These are phyloP conservation scores for Epichloe baconii DNA, from an alignment of 2,329 filamentous ascomycete genomes.

Conservation along the genomic window DNA sequence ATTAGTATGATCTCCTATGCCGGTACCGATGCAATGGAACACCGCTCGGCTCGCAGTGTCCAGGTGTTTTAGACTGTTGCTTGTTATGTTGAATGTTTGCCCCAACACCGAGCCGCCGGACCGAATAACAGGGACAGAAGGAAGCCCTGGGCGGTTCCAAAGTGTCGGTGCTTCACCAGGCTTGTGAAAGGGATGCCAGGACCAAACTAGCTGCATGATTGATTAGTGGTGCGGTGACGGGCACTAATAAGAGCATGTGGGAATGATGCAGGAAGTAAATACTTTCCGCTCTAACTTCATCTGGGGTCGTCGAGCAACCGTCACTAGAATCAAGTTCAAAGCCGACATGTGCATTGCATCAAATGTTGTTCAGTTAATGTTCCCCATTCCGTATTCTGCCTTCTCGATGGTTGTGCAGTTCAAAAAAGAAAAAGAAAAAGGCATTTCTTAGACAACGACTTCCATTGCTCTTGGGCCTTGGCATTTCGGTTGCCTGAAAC, in stretches of 20 bases:
- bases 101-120: neutral
- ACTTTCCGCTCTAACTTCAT: no score
- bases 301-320: no score
- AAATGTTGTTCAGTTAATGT: no score
- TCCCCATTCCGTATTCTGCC: no score
- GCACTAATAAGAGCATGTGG: slow-evolving; percentile 1
- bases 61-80: neutral
- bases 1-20: neutral
- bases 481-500: no score
- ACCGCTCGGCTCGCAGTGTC: neutral
- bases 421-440: no score
- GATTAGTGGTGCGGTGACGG: slow-evolving; percentile 2
- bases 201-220: neutral
- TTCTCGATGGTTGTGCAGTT: neutral
- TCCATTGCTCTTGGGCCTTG: no score
- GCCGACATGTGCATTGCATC: no score
- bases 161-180: neutral
- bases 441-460: no score
- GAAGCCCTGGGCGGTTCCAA: neutral
- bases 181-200: neutral
- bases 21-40: neutral
- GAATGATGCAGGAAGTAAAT: no score
- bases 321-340: no score
- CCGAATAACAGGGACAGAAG: neutral
- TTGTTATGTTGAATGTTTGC: neutral